A percentile compares a stretch with the other conserved stretches of the same genome.
Conservation (phyloP, 306 rosid genomes). For the Sindora glabra region DNA sequence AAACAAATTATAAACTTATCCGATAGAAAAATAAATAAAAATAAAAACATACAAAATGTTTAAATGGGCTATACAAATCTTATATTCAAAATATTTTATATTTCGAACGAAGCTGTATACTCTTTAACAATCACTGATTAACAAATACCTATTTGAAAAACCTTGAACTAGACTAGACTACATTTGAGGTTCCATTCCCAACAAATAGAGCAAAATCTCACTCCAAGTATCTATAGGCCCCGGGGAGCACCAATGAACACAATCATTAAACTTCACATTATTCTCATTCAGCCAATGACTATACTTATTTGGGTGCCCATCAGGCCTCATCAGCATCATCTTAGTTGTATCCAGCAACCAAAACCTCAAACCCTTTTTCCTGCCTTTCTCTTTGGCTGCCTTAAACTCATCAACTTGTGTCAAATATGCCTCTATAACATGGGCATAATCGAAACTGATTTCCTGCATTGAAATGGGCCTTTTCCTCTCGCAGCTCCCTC, state of each 20-base stretch:
- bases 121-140: no score
- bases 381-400: constrained; percentile 22
- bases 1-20: no score
- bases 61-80: no score
- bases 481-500: constrained; percentile 43
- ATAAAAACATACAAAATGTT: no score
- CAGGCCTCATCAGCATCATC: constrained; percentile 53
- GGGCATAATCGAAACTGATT: constrained; percentile 1
- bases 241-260: constrained; percentile 65
- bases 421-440: constrained; percentile 16
- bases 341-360: constrained; percentile 35
- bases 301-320: constrained; percentile 50
- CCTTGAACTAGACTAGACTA: no score
- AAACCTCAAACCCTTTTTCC: constrained; percentile 24
- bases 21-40: no score
- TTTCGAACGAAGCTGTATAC: no score
- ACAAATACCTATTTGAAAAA: no score
- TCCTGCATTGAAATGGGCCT: constrained; percentile 33
- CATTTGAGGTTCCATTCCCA: constrained; percentile 11
- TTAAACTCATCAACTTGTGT: constrained; percentile 35
- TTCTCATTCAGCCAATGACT: constrained; percentile 21
- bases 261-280: constrained; percentile 33
- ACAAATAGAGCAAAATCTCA: constrained; percentile 33
- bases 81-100: no score
- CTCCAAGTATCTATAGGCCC: constrained; percentile 65